Evolutionary conservation across 352 stramenopile species (phyloP).

Genomic region (Phytophthora tubulina): DNA sequence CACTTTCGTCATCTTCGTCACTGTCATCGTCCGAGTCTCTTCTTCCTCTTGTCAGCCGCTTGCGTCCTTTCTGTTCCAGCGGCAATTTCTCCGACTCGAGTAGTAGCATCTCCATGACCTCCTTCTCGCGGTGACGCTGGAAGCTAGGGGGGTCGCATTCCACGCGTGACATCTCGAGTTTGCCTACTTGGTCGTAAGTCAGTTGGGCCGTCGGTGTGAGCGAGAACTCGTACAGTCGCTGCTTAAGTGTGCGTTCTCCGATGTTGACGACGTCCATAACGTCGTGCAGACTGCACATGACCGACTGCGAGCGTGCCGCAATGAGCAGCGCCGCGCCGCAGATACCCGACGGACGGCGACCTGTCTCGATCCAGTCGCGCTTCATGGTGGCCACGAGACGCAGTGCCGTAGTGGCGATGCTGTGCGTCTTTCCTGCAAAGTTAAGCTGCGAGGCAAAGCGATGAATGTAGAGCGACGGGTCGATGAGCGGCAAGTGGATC

Average conservation of each 20-base stretch:
- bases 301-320: conserved; percentile 95
- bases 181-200: conserved; percentile 96
- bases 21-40: conserved; percentile 30
- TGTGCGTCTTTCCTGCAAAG: conserved; percentile 94
- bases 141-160: conserved; percentile 92
- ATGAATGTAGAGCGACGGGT: conserved; percentile 98
- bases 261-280: conserved; percentile 96
- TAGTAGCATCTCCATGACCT: conserved; percentile 92
- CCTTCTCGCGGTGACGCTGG: conserved; percentile 86
- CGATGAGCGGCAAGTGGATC: conserved; percentile 98
- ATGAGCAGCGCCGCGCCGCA: conserved; percentile 98
- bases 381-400: conserved; percentile 98
- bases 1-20: conserved; percentile 49
- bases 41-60: conserved; percentile 31
- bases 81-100: conserved; percentile 81
- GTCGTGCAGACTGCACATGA: conserved; percentile 88
- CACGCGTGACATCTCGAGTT: conserved; percentile 87
- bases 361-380: conserved; percentile 99
- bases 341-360: conserved; percentile 96
- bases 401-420: conserved; percentile 95
- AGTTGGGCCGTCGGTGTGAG: conserved; percentile 94
- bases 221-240: conserved; percentile 98
- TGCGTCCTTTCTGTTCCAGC: conserved; percentile 54
- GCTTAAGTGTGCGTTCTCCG: conserved; percentile 96
- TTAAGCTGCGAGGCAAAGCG: conserved; percentile 98